phyloP scores from a whole-genome alignment of 176 grass and related monocot species.

The Raddia guianensis region DNA sequence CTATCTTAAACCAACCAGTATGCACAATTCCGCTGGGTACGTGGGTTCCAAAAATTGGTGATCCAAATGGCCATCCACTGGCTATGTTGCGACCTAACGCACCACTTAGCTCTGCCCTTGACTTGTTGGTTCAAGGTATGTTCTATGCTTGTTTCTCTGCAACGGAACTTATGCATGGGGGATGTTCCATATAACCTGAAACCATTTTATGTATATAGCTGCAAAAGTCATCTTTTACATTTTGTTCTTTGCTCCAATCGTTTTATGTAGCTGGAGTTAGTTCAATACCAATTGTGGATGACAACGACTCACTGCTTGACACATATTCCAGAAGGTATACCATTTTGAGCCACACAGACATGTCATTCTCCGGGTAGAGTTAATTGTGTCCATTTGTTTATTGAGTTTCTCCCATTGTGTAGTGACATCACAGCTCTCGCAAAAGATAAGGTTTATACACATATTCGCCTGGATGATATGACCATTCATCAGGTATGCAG shows the following conservation, averaged over 20 bases:
- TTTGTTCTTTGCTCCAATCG: constrained; percentile 7
- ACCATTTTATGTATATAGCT: constrained; percentile 8
- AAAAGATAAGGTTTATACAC: constrained; percentile 95
- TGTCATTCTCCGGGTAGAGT: background rate
- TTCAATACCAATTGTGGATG: constrained; percentile 96
- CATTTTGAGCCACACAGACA: background rate
- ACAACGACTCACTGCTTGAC: constrained; percentile 87
- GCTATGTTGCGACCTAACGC: constrained; percentile 69
- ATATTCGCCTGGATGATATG: constrained; percentile 93
- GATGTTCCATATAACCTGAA: constrained; percentile 8
- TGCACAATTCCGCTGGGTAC: constrained; percentile 85
- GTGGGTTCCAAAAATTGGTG: constrained; percentile 88
- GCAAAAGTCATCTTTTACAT: constrained; percentile 14
- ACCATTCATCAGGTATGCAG: constrained; percentile 78
- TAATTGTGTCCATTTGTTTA: constrained; percentile 18
- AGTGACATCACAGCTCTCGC: constrained; percentile 99
- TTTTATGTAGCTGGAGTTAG: constrained; percentile 80
- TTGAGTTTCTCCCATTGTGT: constrained; percentile 37
- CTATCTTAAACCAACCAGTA: constrained; percentile 82
- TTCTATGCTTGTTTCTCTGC: constrained; percentile 16
- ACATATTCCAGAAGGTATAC: constrained; percentile 94
- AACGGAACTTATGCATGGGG: background rate
- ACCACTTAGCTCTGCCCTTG: constrained; percentile 80
- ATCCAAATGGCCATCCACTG: constrained; percentile 69
- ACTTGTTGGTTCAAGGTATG: constrained; percentile 93